phyloP scores from a whole-genome alignment of 2,329 filamentous ascomycete genomes.

The Penicillium sp. region DNA sequence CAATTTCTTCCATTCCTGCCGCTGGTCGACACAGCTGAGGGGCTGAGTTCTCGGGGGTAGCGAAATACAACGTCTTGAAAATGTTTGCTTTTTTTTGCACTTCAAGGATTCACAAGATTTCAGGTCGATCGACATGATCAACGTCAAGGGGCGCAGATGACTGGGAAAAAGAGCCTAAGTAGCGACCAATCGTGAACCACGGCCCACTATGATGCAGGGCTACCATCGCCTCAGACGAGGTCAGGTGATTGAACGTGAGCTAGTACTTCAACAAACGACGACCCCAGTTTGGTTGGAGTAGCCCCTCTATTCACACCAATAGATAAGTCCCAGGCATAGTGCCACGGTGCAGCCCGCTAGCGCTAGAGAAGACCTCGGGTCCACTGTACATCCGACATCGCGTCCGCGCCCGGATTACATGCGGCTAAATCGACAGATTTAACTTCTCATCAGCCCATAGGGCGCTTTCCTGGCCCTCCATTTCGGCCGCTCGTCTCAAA shows the following conservation, averaged over 20 bases:
- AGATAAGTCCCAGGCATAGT: neutral
- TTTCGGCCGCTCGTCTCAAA: conserved; percentile 6
- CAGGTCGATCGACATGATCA: conserved; percentile 26
- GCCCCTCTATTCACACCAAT: conserved; percentile 7
- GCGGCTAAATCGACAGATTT: conserved; percentile 11
- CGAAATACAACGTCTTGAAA: neutral
- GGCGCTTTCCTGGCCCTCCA: conserved; percentile 14
- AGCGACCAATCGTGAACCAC: conserved; percentile 3
- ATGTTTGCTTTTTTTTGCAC: conserved; percentile 19
- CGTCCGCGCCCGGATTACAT: conserved; percentile 5
- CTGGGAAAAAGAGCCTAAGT: conserved; percentile 17
- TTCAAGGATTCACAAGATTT: conserved; percentile 3
- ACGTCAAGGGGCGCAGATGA: conserved; percentile 16
- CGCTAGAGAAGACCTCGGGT: conserved; percentile 1
- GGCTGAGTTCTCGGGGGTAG: neutral
- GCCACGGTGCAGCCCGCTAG: neutral
- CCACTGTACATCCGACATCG: conserved; percentile 15
- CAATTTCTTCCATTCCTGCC: neutral
- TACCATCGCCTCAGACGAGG: conserved; percentile 3
- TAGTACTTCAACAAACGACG: neutral
- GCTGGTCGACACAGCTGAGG: neutral
- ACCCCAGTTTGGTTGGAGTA: neutral
- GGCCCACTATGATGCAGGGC: conserved; percentile 7
- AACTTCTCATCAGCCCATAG: conserved; percentile 11
- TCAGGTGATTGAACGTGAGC: neutral